These are phyloP conservation scores for Cetradonia linearis DNA, from an alignment of 495 filamentous ascomycete genomes.

Conservation along the genomic window DNA sequence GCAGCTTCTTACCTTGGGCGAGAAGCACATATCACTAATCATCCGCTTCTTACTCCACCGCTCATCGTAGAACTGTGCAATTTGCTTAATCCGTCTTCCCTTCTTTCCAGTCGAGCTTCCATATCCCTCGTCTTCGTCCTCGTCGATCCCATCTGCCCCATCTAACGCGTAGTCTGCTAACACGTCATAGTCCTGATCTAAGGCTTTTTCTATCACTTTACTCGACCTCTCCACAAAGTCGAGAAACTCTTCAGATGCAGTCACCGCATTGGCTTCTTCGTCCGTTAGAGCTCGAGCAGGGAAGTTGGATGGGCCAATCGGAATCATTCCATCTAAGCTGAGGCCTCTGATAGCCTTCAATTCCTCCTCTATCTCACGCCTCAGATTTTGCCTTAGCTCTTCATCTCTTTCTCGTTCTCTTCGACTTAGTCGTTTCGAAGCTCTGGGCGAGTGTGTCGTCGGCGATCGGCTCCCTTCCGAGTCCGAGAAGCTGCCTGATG, in stretches of 20 bases:
- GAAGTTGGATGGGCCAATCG: conserved; percentile 47
- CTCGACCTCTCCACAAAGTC: conserved; percentile 92
- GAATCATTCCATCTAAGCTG: conserved; percentile 40
- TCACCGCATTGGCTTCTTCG: conserved; percentile 84
- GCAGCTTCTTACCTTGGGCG: conserved; percentile 55
- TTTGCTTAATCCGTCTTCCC: conserved; percentile 69
- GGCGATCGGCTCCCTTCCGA: conserved; percentile 44
- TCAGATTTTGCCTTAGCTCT: conserved; percentile 72
- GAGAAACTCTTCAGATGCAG: conserved; percentile 84
- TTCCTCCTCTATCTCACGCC: conserved; percentile 88
- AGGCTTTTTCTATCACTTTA: conserved; percentile 91
- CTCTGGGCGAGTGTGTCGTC: conserved; percentile 36
- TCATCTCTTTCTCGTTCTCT: conserved; percentile 74
- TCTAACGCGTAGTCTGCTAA: conserved; percentile 86
- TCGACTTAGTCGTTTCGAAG: conserved; percentile 60
- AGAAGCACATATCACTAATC: conserved; percentile 87
- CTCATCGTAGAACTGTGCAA: conserved; percentile 88
- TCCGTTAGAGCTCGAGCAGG: conserved; percentile 70
- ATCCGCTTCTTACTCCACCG: conserved; percentile 95
- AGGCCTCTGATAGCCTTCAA: conserved; percentile 56
- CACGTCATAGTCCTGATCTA: conserved; percentile 91
- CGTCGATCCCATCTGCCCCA: conserved; percentile 54
- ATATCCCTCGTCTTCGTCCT: conserved; percentile 67
- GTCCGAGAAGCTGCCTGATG: conserved; percentile 48
- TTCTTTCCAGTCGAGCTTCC: conserved; percentile 55